phyloP scores from a whole-genome alignment of 2,329 filamentous ascomycete genomes.

The Ciborinia camelliae region DNA sequence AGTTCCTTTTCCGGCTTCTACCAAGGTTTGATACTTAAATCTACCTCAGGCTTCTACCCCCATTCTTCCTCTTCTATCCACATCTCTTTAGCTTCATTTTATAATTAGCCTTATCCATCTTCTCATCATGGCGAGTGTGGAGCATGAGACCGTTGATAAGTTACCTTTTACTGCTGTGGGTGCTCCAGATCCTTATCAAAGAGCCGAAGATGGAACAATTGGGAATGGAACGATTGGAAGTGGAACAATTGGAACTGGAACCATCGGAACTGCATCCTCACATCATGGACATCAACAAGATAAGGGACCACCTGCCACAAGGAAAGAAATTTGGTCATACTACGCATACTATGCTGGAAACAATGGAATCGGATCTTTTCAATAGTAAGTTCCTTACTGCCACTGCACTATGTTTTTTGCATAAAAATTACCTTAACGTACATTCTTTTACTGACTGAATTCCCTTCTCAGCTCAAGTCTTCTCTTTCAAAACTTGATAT shows the following conservation, averaged over 20 bases:
- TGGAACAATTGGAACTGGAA: background rate
- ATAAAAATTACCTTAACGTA: background rate
- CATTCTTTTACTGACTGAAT: slow-evolving; percentile 8
- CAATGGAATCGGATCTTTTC: slow-evolving; percentile 36
- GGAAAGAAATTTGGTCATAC: slow-evolving; percentile 34
- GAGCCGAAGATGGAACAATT: slow-evolving; percentile 25
- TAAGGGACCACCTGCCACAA: slow-evolving; percentile 29
- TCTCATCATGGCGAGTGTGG: slow-evolving; percentile 7
- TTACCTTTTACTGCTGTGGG: slow-evolving; percentile 30
- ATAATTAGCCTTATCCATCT: background rate
- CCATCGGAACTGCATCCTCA: background rate
- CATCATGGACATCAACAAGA: slow-evolving; percentile 6
- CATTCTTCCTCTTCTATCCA: background rate
- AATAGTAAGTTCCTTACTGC: slow-evolving; percentile 36
- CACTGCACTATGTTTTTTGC: background rate
- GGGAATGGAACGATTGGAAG: background rate
- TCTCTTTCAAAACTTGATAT: slow-evolving; percentile 37
- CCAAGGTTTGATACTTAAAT: background rate
- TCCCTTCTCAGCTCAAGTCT: slow-evolving; percentile 31
- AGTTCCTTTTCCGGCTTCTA: too few species aligned
- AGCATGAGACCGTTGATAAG: slow-evolving; percentile 21
- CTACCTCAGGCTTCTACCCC: background rate
- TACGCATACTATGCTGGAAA: slow-evolving; percentile 37
- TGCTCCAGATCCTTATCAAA: slow-evolving; percentile 23
- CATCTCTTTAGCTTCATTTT: background rate